phyloP scores from a whole-genome alignment of 352 stramenopile species.

The Pythium dissotocum region DNA sequence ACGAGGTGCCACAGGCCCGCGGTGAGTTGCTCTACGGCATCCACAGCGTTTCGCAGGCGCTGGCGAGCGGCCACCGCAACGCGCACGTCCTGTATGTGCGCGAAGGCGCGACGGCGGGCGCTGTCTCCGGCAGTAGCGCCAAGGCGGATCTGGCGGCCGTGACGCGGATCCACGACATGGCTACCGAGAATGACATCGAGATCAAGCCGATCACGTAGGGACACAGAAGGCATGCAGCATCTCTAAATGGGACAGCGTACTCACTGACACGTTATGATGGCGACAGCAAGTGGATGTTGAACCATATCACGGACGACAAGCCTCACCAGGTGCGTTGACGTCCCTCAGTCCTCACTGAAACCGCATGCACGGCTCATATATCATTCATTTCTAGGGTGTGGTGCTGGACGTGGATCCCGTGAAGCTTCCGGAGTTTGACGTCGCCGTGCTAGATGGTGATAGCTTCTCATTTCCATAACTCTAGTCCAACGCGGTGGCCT shows the following conservation, averaged over 20 bases:
- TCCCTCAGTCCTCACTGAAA: no score
- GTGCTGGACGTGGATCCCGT: constrained; percentile 72
- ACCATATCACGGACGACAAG: constrained; percentile 81
- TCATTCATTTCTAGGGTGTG: constrained; percentile 40
- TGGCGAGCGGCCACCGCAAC: constrained; percentile 55
- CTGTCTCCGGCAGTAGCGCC: neutral
- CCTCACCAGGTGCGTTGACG: constrained; percentile 57
- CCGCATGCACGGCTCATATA: no score
- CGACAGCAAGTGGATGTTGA: constrained; percentile 81
- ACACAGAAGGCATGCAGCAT: neutral
- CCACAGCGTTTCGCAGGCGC: constrained; percentile 68
- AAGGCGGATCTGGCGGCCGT: constrained; percentile 20
- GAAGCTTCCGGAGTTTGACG: constrained; percentile 54
- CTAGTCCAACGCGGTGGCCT: neutral
- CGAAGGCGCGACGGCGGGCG: constrained; percentile 16
- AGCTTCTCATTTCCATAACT: neutral
- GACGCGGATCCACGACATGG: constrained; percentile 22
- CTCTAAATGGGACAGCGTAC: neutral
- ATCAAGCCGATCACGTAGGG: constrained; percentile 24
- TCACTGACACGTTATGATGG: neutral
- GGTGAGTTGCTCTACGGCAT: constrained; percentile 72
- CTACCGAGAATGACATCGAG: constrained; percentile 16
- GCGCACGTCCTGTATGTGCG: constrained; percentile 56
- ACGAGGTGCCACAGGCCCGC: constrained; percentile 46
- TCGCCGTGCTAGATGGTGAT: constrained; percentile 6